These are phyloP conservation scores for Lactuca sativa DNA, from an alignment of 129 eudicot genomes.

Conservation along the genomic window DNA sequence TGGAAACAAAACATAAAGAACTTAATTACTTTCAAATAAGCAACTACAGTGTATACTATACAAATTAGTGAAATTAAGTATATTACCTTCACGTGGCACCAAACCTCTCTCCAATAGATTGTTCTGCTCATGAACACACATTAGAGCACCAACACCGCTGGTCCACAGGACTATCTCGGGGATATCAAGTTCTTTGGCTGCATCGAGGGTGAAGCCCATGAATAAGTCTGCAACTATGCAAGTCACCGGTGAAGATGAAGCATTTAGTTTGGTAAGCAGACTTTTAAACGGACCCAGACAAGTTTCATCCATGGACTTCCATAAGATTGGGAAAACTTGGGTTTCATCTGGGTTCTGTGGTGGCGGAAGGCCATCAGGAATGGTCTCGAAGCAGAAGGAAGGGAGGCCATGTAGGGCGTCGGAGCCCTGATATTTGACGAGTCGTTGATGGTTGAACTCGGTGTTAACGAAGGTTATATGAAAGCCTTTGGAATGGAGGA, in stretches of 20 bases:
- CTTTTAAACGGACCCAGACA: conserved; percentile 32
- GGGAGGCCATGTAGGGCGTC: conserved; percentile 20
- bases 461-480: neutral
- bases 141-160: conserved; percentile 20
- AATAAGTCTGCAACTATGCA: too few species aligned
- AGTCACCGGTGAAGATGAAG: too few species aligned
- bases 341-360: too few species aligned
- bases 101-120: conserved; percentile 35
- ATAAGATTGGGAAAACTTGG: neutral
- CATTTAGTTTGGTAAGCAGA: too few species aligned
- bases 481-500: too few species aligned
- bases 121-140: conserved; percentile 25
- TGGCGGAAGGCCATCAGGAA: conserved; percentile 12
- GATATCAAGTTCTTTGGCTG: conserved; percentile 1
- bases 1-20: neutral
- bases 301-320: conserved; percentile 24
- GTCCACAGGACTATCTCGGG: conserved; percentile 38
- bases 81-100: conserved; percentile 41
- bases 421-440: too few species aligned
- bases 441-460: conserved; percentile 30
- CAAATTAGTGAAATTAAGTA: too few species aligned
- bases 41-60: neutral
- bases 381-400: conserved; percentile 32
- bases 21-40: neutral
- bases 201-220: too few species aligned